Conservation (phyloP, 345 rosid genomes). For the Eucalyptus brandiana region DNA sequence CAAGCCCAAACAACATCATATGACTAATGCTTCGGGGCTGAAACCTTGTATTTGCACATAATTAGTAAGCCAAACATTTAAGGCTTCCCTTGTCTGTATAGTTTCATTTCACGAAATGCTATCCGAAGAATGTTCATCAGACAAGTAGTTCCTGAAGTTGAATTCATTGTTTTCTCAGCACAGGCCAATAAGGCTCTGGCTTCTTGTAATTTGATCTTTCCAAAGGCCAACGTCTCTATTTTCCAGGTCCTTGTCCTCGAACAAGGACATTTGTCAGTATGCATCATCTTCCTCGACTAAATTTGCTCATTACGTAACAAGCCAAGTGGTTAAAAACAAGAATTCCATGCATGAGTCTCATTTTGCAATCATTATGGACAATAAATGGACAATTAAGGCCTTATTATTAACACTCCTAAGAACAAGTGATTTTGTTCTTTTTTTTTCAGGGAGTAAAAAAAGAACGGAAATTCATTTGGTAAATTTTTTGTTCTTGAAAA, state of each 20-base stretch:
- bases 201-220: neutral
- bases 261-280: neutral
- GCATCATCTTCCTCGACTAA: neutral
- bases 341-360: neutral
- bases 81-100: neutral
- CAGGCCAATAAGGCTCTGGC: neutral
- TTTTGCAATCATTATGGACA: neutral
- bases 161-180: neutral
- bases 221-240: neutral
- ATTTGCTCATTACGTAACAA: neutral
- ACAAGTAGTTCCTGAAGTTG: neutral
- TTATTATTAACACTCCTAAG: no score
- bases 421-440: no score
- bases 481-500: no score
- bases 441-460: no score
- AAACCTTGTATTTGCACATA: neutral
- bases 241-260: neutral
- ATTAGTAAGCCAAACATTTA: neutral
- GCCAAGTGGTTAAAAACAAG: neutral
- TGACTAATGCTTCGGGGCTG: neutral
- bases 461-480: rapidly evolving
- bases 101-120: neutral
- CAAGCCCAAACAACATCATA: neutral
- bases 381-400: neutral
- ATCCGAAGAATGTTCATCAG: neutral